phyloP scores from a whole-genome alignment of 164 flowering plant genomes.

The Vitis rupestris region DNA sequence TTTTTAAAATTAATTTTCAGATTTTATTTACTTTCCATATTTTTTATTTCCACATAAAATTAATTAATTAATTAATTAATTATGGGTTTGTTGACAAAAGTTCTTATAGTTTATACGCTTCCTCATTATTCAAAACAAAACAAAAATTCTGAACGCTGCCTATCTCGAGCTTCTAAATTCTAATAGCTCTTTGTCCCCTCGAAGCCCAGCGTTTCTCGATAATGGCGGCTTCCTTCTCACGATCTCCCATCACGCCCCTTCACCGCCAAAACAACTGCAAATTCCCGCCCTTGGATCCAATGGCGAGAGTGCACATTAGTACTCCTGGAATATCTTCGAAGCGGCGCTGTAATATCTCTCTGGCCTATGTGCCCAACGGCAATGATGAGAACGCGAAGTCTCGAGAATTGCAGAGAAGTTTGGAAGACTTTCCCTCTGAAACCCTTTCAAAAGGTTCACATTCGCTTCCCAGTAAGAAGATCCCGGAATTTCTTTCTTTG shows the following conservation, averaged over 20 bases:
- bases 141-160: too few relatives aligned
- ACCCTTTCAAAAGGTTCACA: constrained; percentile 23
- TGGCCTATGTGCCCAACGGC: constrained; percentile 11
- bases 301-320: not conserved
- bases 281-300: constrained; percentile 7
- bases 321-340: not conserved
- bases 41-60: too few relatives aligned
- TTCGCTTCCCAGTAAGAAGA: constrained; percentile 41
- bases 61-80: too few relatives aligned
- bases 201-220: not conserved
- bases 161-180: too few relatives aligned
- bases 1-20: too few relatives aligned
- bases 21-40: too few relatives aligned
- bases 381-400: constrained; percentile 13
- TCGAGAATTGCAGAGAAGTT: constrained; percentile 23
- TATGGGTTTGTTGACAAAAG: too few relatives aligned
- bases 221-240: constrained; percentile 14
- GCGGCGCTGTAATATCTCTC: constrained; percentile 6
- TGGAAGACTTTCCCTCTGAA: constrained; percentile 26
- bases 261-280: constrained; percentile 1
- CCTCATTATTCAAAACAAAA: too few relatives aligned
- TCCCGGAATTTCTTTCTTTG: not conserved
- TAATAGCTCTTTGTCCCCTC: not conserved
- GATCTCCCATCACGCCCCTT: constrained; percentile 4
- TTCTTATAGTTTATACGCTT: too few relatives aligned